Evolutionary conservation across 768 basidiomycete genomes (phyloP), one percentile per base, ranked within the genome.

Genomic region (Russula brevipes): DNA sequence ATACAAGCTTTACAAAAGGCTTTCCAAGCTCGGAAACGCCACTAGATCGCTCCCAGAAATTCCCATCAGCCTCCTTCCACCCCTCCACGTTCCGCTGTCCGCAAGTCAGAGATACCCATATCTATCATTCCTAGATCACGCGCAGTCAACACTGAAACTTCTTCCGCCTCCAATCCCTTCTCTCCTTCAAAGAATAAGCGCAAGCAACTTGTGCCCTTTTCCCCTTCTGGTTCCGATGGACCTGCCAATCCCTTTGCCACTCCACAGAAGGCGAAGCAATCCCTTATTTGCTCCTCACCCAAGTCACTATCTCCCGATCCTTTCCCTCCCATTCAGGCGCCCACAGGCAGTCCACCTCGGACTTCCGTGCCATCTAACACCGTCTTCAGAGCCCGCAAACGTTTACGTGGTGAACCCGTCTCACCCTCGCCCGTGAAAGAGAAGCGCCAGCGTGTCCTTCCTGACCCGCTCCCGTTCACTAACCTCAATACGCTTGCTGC

Each of bases 371-470:
- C 63, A 46, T 44, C 69, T 52, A 76, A 71, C 54, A 82, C 87
- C 12, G 73, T 91, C 36, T 81, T 80, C 31, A 81, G 88, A 39
- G 90, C 90, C 24, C 83, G 89, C 42, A 92, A 92, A 72, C 85
- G 90, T 59, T 79, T 92, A 17, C 83, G 90, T 38, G 90, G 90
- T 33, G 90, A 92, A 70, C 85, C 85, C 0, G 89, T 92, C 2
- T 91, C 90, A 0, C 90, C 90, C 4, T 89, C 90, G 17, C 90
- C 90, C 4, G 83, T 80, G 70, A 91, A 90, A 72, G 83, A 83
- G 70, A 91, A 91, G 72, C 82, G 86, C 62, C 80, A 80, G 70
- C 87, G 87, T 46, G 71, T 84, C 56, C 71, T 72, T 42, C 76
- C 81, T 5, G 79, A 80, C 19, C 72, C 73, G 9, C 72, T 79